These are phyloP conservation scores for Viridothelium virens DNA, from an alignment of 495 filamentous ascomycete genomes.

Conservation along the genomic window DNA sequence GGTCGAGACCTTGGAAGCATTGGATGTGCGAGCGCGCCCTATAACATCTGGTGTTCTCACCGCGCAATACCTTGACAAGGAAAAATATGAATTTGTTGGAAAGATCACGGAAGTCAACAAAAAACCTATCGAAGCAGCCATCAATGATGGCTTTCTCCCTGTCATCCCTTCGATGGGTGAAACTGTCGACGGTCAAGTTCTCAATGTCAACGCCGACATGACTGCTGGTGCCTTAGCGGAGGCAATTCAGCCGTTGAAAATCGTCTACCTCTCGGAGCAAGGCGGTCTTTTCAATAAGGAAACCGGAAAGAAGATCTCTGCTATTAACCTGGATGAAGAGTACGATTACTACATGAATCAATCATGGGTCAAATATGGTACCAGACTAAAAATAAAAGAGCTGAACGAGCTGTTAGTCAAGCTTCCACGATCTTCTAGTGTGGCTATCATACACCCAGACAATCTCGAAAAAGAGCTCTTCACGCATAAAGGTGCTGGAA, in stretches of 20 bases:
- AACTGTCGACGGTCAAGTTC: constrained; percentile 81
- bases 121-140: constrained; percentile 81
- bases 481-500: constrained; percentile 92
- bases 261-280: constrained; percentile 97
- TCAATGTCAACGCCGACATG: constrained; percentile 97
- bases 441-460: constrained; percentile 93
- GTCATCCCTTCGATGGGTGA: constrained; percentile 97
- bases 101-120: constrained; percentile 94
- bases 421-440: constrained; percentile 84
- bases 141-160: constrained; percentile 84
- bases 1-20: constrained; percentile 81
- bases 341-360: constrained; percentile 92
- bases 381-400: constrained; percentile 95
- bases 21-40: constrained; percentile 84
- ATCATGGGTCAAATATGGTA: constrained; percentile 94
- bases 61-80: constrained; percentile 89
- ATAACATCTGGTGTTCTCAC: constrained; percentile 90
- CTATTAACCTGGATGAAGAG: constrained; percentile 96
- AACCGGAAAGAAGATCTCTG: constrained; percentile 89
- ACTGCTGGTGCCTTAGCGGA: constrained; percentile 89
- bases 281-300: constrained; percentile 92
- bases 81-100: constrained; percentile 89
- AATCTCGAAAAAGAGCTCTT: constrained; percentile 95
- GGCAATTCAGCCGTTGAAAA: constrained; percentile 88
- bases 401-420: constrained; percentile 87